Evolutionary conservation across 371 early-diverging fungal species (phyloP).

Genomic region (Saksenaea oblongispora): DNA sequence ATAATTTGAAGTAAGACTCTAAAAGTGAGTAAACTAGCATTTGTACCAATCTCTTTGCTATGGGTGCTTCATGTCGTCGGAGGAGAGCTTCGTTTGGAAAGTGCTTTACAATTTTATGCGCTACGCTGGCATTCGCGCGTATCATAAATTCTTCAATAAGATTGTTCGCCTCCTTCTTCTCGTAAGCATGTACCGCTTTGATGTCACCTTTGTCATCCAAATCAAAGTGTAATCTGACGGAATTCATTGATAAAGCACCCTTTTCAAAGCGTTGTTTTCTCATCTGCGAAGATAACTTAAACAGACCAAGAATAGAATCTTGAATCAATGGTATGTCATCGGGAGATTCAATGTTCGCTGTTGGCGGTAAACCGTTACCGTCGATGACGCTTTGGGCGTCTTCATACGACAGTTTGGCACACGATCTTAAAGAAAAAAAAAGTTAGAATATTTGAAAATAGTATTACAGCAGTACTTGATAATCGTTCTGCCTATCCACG

Average conservation of each 20-base stretch:
- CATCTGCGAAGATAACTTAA: conserved; percentile 67
- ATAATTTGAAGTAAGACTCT: conserved; percentile 44
- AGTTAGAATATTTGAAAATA: background rate
- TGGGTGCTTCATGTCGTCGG: conserved; percentile 82
- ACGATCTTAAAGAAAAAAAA: conserved; percentile 38
- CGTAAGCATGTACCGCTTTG: conserved; percentile 67
- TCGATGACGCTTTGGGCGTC: conserved; percentile 85
- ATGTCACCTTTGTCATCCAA: conserved; percentile 78
- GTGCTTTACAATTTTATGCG: conserved; percentile 80
- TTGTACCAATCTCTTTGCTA: conserved; percentile 61
- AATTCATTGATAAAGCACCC: conserved; percentile 86
- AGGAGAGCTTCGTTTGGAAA: conserved; percentile 94
- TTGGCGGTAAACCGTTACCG: conserved; percentile 38
- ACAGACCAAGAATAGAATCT: conserved; percentile 47
- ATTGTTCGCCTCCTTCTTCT: conserved; percentile 90
- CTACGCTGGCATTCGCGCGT: conserved; percentile 97
- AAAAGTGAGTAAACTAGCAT: conserved; percentile 35
- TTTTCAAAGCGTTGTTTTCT: conserved; percentile 77
- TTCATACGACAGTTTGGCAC: conserved; percentile 76
- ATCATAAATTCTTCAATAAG: conserved; percentile 99
- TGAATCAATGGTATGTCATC: conserved; percentile 30
- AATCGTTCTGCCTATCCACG: conserved; percentile 66
- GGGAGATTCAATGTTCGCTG: conserved; percentile 13
- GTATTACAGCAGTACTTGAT: conserved; percentile 44
- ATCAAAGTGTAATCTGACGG: conserved; percentile 74